Percentiles rank a stretch among this genome's conserved stretches.
These are phyloP conservation scores for Metschnikowia santaceciliae DNA, from an alignment of 805 yeast genomes.

Conservation along the genomic window DNA sequence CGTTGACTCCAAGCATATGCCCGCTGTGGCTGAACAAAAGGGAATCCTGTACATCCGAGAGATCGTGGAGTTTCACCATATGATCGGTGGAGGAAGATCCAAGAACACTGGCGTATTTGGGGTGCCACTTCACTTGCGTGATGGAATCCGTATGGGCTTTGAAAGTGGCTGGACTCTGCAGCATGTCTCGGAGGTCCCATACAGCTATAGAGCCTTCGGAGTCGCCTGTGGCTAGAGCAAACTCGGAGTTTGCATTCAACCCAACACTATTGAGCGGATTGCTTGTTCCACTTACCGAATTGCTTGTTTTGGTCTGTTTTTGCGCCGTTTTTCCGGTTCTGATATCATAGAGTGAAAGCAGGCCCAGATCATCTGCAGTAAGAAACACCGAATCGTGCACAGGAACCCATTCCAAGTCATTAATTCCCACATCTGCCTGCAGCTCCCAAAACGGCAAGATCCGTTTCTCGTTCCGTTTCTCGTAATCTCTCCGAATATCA, in stretches of 20 bases:
- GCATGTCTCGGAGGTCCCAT: slow-evolving; percentile 59
- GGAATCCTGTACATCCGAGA: slow-evolving; percentile 24
- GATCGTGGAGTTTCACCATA: slow-evolving; percentile 60
- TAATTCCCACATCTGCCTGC: slow-evolving; percentile 44
- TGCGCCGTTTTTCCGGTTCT: slow-evolving; percentile 39
- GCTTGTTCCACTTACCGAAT: slow-evolving; percentile 54
- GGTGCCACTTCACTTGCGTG: slow-evolving; percentile 73
- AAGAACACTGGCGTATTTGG: slow-evolving; percentile 46
- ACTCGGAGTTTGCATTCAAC: slow-evolving; percentile 54
- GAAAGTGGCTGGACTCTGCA: slow-evolving; percentile 7
- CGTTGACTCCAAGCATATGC: slow-evolving; percentile 83
- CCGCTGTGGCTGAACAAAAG: slow-evolving; percentile 74
- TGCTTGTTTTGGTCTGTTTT: slow-evolving; percentile 38
- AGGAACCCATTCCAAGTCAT: slow-evolving; percentile 69
- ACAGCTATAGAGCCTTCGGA: slow-evolving; percentile 50
- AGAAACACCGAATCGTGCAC: slow-evolving; percentile 59
- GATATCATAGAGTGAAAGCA: slow-evolving; percentile 19
- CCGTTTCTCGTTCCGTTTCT: neutral
- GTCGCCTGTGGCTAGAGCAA: slow-evolving; percentile 66
- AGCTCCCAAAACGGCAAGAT: slow-evolving; percentile 7
- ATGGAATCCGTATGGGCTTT: slow-evolving; percentile 51
- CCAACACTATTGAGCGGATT: slow-evolving; percentile 54
- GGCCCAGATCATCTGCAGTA: slow-evolving; percentile 62
- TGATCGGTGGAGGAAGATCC: slow-evolving; percentile 68
- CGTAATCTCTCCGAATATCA: slow-evolving; percentile 48